Base-by-base conservation (phyloP, 495 filamentous ascomycete genomes). In the Penicillium chermesinum region DNA sequence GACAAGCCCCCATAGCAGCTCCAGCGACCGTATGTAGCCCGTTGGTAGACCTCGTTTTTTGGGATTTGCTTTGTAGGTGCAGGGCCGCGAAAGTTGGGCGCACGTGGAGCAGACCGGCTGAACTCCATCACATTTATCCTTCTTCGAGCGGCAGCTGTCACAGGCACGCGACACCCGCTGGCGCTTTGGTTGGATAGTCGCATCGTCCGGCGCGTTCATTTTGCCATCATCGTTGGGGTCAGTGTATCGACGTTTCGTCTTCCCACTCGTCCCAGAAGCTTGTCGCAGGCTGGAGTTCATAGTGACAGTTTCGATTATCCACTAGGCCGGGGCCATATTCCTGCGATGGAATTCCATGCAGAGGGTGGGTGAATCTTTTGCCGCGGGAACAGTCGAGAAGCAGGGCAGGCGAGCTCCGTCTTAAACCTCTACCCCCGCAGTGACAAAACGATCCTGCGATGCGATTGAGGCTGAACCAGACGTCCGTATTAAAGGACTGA, bases 121-220 rank as follows among this genome's bases (percentile, higher is more conserved):
- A 10, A 65, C 64, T 0, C 83, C 83, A 49, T 87, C 83, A 54
- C 83, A 87, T 52, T 82, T 84, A 61, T 84, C 81, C 37, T 83
- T 78, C 38, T 77, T 77, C 7, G 75, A 74, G 19, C 83, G 77
- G 53, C 83, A 86, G 45, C 82, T 83, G 48, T 85, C 82, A 65
- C 83, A 86, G 13, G 83, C 83, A 37, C 80, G 70, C 16, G 83
- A 84, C 2, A 86, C 83, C 16, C 69, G 69, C 54, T 72, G 69
- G 37, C 69, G 56, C 48, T 72, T 72, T 5, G 64, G 65, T 38
- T 66, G 65, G 20, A 59, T 50, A 25, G 54, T 51, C 34, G 51
- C 27, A 19, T 70, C 67, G 18, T 70, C 61, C 33, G 58, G 53
- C 27, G 47, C 36, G 37, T 53, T 64, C 38, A 40, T 48, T 41